phyloP scores from a whole-genome alignment of 331 rosid species.

The Cydonia oblonga region DNA sequence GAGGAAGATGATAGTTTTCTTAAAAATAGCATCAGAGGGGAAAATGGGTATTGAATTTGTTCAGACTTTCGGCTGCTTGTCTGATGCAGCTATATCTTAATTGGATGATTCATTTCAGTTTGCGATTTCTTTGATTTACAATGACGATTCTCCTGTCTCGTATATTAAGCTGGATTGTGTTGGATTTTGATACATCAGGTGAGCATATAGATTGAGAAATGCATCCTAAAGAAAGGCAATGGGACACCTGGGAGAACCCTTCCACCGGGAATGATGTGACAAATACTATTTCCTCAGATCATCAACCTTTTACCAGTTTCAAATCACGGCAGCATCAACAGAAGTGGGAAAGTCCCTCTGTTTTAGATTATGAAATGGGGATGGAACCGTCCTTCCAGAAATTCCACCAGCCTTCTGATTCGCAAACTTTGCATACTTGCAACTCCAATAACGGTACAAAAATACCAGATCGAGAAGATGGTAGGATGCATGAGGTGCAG shows the following conservation, averaged over 20 bases:
- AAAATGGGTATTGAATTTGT: background rate
- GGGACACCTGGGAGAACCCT: conserved; percentile 44
- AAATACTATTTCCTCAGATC: conserved; percentile 27
- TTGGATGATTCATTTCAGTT: background rate
- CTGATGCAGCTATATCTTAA: background rate
- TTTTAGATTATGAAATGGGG: conserved; percentile 34
- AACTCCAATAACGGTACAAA: conserved; percentile 25
- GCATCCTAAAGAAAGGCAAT: conserved; percentile 48
- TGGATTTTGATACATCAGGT: background rate
- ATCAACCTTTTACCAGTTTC: conserved; percentile 27
- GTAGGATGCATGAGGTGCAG: conserved; percentile 23
- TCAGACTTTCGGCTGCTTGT: background rate
- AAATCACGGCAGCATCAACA: conserved; percentile 21
- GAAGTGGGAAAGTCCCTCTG: conserved; percentile 51
- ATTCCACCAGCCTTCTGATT: conserved; percentile 32
- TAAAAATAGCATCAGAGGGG: background rate
- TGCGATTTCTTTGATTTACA: background rate
- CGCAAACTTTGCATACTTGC: conserved; percentile 15
- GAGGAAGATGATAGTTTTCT: background rate
- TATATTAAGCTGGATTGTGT: conserved; percentile 3
- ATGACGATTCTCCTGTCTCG: background rate
- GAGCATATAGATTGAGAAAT: conserved; percentile 13
- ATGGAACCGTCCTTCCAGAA: conserved; percentile 47
- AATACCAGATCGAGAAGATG: conserved; percentile 34
- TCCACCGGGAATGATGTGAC: conserved; percentile 31